A percentile compares a stretch with the other conserved stretches of the same genome.
phyloP scores from a whole-genome alignment of 331 rosid species.

The Erythrophleum ivorense region DNA sequence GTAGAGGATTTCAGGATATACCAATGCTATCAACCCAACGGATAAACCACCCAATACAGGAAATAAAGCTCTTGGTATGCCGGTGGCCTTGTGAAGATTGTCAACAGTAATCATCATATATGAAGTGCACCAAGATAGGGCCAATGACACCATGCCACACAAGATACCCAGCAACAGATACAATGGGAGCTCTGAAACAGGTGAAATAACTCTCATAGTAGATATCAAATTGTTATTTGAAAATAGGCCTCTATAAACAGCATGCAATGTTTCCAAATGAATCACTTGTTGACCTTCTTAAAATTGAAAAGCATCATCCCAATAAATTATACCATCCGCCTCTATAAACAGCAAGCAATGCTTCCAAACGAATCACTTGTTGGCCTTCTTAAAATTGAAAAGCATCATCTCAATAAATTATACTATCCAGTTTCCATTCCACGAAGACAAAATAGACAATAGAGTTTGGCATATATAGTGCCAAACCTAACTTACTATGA shows the following conservation, averaged over 20 bases:
- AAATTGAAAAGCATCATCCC: neutral
- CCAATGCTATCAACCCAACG: conserved; percentile 82
- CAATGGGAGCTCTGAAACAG: conserved; percentile 88
- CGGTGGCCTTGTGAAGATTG: conserved; percentile 63
- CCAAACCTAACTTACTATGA: neutral
- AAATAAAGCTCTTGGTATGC: conserved; percentile 63
- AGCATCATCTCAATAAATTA: neutral
- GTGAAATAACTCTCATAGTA: conserved; percentile 45
- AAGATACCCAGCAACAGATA: conserved; percentile 88
- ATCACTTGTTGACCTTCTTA: conserved; percentile 1
- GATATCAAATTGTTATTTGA: conserved; percentile 35
- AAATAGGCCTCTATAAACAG: neutral
- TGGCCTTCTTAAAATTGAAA: conserved; percentile 25
- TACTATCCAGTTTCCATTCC: conserved; percentile 26
- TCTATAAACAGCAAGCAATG: conserved; percentile 16
- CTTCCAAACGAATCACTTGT: conserved; percentile 25
- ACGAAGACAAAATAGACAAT: neutral
- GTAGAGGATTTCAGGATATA: conserved; percentile 89
- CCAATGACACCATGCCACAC: conserved; percentile 84
- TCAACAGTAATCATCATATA: conserved; percentile 64
- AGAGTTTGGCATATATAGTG: conserved; percentile 8
- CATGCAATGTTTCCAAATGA: conserved; percentile 21
- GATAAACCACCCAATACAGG: conserved; percentile 79
- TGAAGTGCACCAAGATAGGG: conserved; percentile 83
- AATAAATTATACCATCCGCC: neutral